Percentiles rank a stretch among this genome's conserved stretches.
phyloP scores from a whole-genome alignment of 352 stramenopile species.

The Pythium pectinolyticum region DNA sequence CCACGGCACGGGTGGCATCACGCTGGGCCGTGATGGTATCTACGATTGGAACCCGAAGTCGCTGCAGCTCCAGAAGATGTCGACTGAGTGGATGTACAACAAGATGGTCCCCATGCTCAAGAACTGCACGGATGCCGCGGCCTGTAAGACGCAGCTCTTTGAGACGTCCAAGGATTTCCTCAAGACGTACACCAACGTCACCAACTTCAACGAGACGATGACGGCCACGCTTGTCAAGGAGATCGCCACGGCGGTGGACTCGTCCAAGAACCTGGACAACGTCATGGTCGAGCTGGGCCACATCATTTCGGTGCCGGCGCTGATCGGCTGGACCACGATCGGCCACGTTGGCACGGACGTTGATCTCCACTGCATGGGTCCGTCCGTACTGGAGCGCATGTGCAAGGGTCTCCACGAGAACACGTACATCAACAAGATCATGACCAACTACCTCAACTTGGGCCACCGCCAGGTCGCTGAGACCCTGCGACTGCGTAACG shows the following conservation, averaged over 20 bases:
- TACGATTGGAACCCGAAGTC: constrained; percentile 56
- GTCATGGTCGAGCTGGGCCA: constrained; percentile 59
- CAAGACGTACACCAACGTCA: constrained; percentile 58
- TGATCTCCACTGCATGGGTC: constrained; percentile 74
- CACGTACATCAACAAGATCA: constrained; percentile 73
- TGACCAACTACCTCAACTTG: constrained; percentile 68
- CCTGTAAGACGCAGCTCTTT: constrained; percentile 48
- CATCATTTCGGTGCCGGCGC: constrained; percentile 44
- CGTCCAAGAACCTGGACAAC: constrained; percentile 38
- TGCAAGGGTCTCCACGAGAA: constrained; percentile 72
- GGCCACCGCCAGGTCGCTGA: constrained; percentile 56
- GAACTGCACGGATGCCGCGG: constrained; percentile 41
- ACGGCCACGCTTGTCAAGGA: constrained; percentile 28
- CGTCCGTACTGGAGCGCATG: constrained; percentile 51
- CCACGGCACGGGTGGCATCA: constrained; percentile 66
- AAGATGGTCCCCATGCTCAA: constrained; percentile 40
- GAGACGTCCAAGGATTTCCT: constrained; percentile 44
- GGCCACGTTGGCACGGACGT: constrained; percentile 73
- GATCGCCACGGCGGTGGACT: constrained; percentile 50
- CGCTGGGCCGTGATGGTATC: constrained; percentile 41
- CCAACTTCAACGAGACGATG: constrained; percentile 25
- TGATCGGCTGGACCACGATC: constrained; percentile 60
- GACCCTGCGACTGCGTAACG: constrained; percentile 33
- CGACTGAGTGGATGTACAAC: constrained; percentile 54
- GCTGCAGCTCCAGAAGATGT: constrained; percentile 57